These are phyloP conservation scores for Arthrobotrys iridis DNA, from an alignment of 2,329 filamentous ascomycete genomes.

Conservation along the genomic window DNA sequence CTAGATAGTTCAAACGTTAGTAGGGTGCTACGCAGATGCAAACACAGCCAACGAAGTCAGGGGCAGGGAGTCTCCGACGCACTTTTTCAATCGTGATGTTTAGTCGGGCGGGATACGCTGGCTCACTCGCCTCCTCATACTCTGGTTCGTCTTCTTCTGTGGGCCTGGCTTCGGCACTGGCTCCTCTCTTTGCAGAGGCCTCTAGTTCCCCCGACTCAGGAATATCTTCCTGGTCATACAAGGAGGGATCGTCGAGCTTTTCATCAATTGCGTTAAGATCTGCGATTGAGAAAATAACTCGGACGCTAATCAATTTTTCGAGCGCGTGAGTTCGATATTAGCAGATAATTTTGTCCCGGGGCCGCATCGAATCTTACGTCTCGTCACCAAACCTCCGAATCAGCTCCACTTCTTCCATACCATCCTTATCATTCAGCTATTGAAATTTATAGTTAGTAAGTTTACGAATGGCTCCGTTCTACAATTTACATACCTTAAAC, in stretches of 20 bases:
- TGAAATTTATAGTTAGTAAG: background rate
- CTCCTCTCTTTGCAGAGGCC: slow-evolving; percentile 65
- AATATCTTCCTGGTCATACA: slow-evolving; percentile 63
- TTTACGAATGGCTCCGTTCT: background rate
- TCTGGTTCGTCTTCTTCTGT: slow-evolving; percentile 68
- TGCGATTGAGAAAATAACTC: slow-evolving; percentile 83
- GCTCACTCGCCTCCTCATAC: slow-evolving; percentile 67
- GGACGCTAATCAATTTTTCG: slow-evolving; percentile 70
- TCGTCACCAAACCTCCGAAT: slow-evolving; percentile 86
- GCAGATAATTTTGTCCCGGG: no score
- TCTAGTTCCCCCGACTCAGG: slow-evolving; percentile 61
- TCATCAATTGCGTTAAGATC: slow-evolving; percentile 76
- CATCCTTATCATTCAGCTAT: slow-evolving; percentile 76
- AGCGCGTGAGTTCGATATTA: no score
- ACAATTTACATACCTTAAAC: slow-evolving; percentile 71
- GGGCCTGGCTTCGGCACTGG: slow-evolving; percentile 67
- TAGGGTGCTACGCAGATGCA: background rate
- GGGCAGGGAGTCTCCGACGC: background rate
- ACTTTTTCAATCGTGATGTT: slow-evolving; percentile 87
- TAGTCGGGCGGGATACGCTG: slow-evolving; percentile 80
- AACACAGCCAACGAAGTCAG: background rate
- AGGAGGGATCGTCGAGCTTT: slow-evolving; percentile 68
- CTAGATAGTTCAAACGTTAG: slow-evolving; percentile 2
- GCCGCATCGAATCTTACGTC: slow-evolving; percentile 68
- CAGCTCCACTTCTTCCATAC: slow-evolving; percentile 87